Evolutionary conservation across 495 filamentous ascomycete genomes (phyloP).

Genomic region (Penicillium roqueforti): DNA sequence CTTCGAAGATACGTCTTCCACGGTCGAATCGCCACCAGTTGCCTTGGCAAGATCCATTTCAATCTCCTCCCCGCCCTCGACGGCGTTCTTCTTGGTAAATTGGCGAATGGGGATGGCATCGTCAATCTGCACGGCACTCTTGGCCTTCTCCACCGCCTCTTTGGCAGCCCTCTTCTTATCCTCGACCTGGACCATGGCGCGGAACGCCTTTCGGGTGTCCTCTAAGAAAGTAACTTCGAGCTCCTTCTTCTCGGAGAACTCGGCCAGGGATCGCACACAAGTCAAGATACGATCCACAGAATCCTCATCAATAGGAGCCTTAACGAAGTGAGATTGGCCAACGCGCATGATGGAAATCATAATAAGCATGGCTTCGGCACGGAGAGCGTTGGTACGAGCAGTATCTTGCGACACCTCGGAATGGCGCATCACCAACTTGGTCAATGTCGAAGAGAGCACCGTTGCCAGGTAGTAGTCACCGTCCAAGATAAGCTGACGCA

Average conservation of each 20-base stretch:
- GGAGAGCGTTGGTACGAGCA: slow-evolving; percentile 87
- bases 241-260: slow-evolving; percentile 84
- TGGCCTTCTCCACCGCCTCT: slow-evolving; percentile 85
- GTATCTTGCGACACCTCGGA: slow-evolving; percentile 85
- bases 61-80: slow-evolving; percentile 78
- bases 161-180: slow-evolving; percentile 95
- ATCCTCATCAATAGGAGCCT: slow-evolving; percentile 95
- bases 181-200: slow-evolving; percentile 96
- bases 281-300: slow-evolving; percentile 97
- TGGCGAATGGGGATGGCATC: slow-evolving; percentile 91
- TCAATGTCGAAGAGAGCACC: slow-evolving; percentile 89
- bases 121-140: slow-evolving; percentile 91
- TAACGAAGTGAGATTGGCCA: slow-evolving; percentile 96
- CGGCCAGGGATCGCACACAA: slow-evolving; percentile 86
- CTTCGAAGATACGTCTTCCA: slow-evolving; percentile 87
- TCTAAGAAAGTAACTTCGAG: slow-evolving; percentile 91
- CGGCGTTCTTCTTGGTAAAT: slow-evolving; percentile 84
- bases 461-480: slow-evolving; percentile 97
- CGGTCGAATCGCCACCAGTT: slow-evolving; percentile 79
- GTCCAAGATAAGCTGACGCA: slow-evolving; percentile 92
- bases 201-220: slow-evolving; percentile 93
- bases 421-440: slow-evolving; percentile 97
- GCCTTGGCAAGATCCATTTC: slow-evolving; percentile 91
- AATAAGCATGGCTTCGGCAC: slow-evolving; percentile 97
- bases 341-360: slow-evolving; percentile 99